Evolutionary conservation across 345 rosid species (phyloP).

Genomic region (Rhodomyrtus tomentosa): DNA sequence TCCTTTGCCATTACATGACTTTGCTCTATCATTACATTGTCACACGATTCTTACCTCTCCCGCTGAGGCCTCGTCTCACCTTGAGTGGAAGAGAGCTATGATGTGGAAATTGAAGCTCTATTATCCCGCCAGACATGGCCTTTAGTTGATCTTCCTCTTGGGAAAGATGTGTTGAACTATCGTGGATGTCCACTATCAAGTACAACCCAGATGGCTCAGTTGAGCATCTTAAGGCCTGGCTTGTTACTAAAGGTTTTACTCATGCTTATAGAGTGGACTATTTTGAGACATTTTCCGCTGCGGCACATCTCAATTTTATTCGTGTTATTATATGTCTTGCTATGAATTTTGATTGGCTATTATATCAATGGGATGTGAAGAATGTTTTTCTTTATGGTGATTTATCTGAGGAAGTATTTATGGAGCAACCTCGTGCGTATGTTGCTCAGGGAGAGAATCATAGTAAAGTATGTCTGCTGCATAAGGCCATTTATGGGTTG

Average conservation of each 20-base stretch:
- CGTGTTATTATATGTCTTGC: background rate
- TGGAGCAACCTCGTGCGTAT: background rate
- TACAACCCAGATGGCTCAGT: background rate
- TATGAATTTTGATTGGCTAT: background rate
- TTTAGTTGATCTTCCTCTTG: background rate
- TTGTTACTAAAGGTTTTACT: too few species aligned
- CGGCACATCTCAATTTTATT: background rate
- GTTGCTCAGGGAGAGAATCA: background rate
- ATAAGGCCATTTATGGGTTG: too few species aligned
- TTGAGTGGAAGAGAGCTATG: background rate
- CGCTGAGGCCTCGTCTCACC: background rate
- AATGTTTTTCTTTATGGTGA: background rate
- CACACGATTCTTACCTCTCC: background rate
- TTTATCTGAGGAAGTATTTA: background rate
- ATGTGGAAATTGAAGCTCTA: background rate
- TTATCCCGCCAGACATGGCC: accelerated
- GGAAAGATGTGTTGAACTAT: background rate
- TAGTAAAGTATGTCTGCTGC: too few species aligned
- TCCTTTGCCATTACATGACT: background rate
- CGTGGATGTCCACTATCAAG: background rate
- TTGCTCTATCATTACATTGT: background rate
- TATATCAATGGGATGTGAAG: background rate
- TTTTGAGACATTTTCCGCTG: background rate
- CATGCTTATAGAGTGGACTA: background rate
- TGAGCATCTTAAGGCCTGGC: background rate